Base-by-base conservation (phyloP, 2,329 filamentous ascomycete genomes). In the Didymosphaeria variabile region DNA sequence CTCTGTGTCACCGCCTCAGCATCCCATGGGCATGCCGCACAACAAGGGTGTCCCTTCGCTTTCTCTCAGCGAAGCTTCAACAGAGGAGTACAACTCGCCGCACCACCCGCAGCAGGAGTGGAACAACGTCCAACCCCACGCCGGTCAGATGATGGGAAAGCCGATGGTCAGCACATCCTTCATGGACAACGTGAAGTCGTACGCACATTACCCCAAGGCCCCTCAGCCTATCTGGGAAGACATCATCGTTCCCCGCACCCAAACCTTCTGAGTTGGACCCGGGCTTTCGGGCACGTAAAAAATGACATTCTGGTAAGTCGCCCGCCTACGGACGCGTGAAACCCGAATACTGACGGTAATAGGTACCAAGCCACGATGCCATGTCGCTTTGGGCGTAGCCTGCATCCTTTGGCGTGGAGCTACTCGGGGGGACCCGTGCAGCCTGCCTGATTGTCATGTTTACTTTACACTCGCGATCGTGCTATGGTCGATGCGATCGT, bases 81-180 rank as follows among this genome's bases (percentile, higher is more conserved):
- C 64, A 10, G 69, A 69, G 10, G 70, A 73, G 21, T 68, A 61
- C 45, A 64, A 70, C 49, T 68, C 70, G 10, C 64, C 70, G 2
- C 57, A 57, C 44, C 71, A 76, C 15, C 78, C 79, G 38, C 82
- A 82, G 54, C 80, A 83, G 17, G 79, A 79, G 12, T 85, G 83
- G 83, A 76, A 77, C 12, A 79, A 76, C 32, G 84, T 83, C 67
- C 78, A 79, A 50, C 82, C 81, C 67, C 79, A 77, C 38, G 77
- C 80, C 17, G 77, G 76, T 38, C 72, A 81, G 29, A 73, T 81
- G 55, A 65, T 72, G 60, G 51, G 51, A 21, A 70, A 67, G 34
- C 57, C 72, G 10, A 65, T 61, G 15, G 70, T 65, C 21, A 65
- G 66, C 8, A 63, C 64, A 21, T 60, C 65, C 10, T 76, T 71